phyloP scores from a whole-genome alignment of 2,329 filamentous ascomycete genomes.

The Fusarium chlamydosporum region DNA sequence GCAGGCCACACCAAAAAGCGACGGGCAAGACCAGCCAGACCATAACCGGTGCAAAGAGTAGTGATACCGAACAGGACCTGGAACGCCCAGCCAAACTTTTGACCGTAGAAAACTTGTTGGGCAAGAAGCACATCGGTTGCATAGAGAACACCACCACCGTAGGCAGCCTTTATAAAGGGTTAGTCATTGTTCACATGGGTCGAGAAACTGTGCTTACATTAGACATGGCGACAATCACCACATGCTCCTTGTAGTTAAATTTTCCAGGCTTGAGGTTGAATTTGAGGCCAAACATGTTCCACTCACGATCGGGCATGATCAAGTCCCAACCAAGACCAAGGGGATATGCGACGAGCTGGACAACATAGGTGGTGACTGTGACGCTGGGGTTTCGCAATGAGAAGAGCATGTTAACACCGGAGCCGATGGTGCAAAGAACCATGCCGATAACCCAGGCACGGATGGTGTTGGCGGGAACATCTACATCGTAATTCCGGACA shows the following conservation, averaged over 20 bases:
- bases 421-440: constrained; percentile 72
- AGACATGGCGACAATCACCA: constrained; percentile 74
- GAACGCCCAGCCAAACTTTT: constrained; percentile 68
- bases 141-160: constrained; percentile 70
- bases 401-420: constrained; percentile 73
- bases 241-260: constrained; percentile 74
- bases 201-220: constrained; percentile 62
- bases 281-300: constrained; percentile 65
- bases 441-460: constrained; percentile 75
- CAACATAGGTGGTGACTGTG: constrained; percentile 71
- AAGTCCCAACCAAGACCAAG: constrained; percentile 68
- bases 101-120: constrained; percentile 69
- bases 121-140: constrained; percentile 66
- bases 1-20: constrained; percentile 68
- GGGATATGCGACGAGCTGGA: constrained; percentile 74
- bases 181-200: constrained; percentile 35
- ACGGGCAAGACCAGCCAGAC: constrained; percentile 67
- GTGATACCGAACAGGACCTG: constrained; percentile 68
- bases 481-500: constrained; percentile 74
- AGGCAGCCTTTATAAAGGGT: constrained; percentile 62
- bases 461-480: constrained; percentile 74
- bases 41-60: constrained; percentile 70
- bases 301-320: constrained; percentile 67
- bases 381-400: constrained; percentile 72
- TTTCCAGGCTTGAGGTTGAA: constrained; percentile 70